Evolutionary conservation across 2,329 filamentous ascomycete genomes (phyloP).

Genomic region (Penicillium italicum): DNA sequence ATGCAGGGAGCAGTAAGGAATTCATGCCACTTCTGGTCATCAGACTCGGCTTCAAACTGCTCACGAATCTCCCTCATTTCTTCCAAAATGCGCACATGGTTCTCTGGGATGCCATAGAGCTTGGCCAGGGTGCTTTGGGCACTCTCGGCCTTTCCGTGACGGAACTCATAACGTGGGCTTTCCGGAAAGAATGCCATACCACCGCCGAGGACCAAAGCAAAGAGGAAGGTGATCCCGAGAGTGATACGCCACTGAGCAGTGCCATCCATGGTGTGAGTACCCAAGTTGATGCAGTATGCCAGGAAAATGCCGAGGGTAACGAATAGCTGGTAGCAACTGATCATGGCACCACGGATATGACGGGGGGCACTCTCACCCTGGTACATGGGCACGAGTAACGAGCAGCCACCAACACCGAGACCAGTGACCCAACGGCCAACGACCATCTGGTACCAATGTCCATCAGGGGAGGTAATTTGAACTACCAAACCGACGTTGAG

Average conservation of each 20-base stretch:
- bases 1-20: constrained; percentile 47
- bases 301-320: constrained; percentile 48
- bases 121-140: constrained; percentile 52
- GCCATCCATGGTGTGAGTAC: constrained; percentile 35
- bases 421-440: constrained; percentile 45
- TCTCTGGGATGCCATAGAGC: constrained; percentile 54
- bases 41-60: constrained; percentile 54
- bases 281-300: constrained; percentile 46
- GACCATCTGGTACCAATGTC: constrained; percentile 43
- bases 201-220: constrained; percentile 51
- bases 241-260: constrained; percentile 51
- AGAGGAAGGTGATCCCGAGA: constrained; percentile 57
- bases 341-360: constrained; percentile 46
- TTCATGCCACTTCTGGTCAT: constrained; percentile 40
- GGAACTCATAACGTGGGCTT: constrained; percentile 57
- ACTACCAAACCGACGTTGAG: constrained; percentile 43
- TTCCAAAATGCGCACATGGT: constrained; percentile 51
- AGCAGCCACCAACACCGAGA: constrained; percentile 45
- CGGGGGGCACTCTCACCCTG: constrained; percentile 46
- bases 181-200: constrained; percentile 58
- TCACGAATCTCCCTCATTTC: constrained; percentile 56
- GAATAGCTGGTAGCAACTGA: constrained; percentile 49
- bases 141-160: constrained; percentile 50
- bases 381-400: constrained; percentile 47
- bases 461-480: constrained; percentile 40